phyloP scores from a whole-genome alignment of 2,329 filamentous ascomycete genomes.

The Lachnellula cervina region DNA sequence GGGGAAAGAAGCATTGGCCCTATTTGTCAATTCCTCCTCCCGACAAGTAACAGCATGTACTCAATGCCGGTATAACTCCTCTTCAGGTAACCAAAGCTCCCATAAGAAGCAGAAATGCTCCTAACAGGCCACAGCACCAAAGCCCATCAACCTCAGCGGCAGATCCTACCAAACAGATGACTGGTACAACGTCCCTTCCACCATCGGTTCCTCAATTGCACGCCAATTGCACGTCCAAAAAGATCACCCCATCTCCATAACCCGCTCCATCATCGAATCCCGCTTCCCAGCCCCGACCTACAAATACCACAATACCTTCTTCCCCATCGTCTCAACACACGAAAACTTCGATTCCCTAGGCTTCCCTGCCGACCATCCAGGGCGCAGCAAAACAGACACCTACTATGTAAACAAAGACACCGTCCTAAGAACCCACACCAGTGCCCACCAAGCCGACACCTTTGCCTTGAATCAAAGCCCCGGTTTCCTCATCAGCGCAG shows the following conservation, averaged over 20 bases:
- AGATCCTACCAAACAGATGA: conserved; percentile 62
- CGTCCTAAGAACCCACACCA: conserved; percentile 88
- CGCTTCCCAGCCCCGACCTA: conserved; percentile 72
- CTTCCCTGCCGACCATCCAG: conserved; percentile 82
- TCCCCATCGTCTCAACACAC: conserved; percentile 74
- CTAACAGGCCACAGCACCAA: conserved; percentile 5
- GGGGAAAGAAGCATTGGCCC: conserved; percentile 19
- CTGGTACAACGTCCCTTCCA: conserved; percentile 80
- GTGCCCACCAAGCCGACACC: conserved; percentile 82
- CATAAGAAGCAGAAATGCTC: neutral
- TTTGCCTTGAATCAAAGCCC: conserved; percentile 67
- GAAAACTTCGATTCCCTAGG: conserved; percentile 98
- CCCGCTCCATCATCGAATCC: conserved; percentile 85
- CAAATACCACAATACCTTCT: conserved; percentile 71
- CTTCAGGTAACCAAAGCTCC: conserved; percentile 18
- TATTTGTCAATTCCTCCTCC: conserved; percentile 23
- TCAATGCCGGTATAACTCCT: conserved; percentile 25
- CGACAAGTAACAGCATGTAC: conserved; percentile 18
- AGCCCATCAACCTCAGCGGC: conserved; percentile 33
- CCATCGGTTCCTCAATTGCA: conserved; percentile 68
- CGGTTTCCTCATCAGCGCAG: conserved; percentile 86
- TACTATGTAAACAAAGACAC: conserved; percentile 89
- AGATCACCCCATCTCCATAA: conserved; percentile 87
- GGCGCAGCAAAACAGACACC: conserved; percentile 81
- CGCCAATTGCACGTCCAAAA: conserved; percentile 84